Base-by-base conservation (phyloP, 78 protist genomes). In the Andalucia godoyi region DNA sequence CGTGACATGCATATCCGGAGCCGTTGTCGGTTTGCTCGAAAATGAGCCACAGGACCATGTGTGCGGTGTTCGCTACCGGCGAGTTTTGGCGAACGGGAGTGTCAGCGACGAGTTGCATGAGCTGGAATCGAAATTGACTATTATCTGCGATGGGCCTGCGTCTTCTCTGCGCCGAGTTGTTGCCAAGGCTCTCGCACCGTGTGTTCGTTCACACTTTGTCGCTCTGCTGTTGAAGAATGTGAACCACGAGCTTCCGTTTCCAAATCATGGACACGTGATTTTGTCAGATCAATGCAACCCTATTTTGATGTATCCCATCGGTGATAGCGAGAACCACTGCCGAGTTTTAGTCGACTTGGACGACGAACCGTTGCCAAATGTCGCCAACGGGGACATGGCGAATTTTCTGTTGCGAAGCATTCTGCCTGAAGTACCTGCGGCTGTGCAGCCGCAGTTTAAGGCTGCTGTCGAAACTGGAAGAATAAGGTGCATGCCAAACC, bases 141-240 rank as follows among this genome's bases (percentile, higher is more conserved):
- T 3, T 3, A 12, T 8, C 27, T 25, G 57, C 27, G 57, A 8
- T 4, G 57, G 32, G 89, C 64, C 30, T 69, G 76, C 63, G 81
- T 70, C 47, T 43, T 43, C 47, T 43, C 47, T 13, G 13, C 47
- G 27, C 47, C 13, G 27, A 12, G 47, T 43, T 43, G 47, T 43
- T 43, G 47, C 27, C 47, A 12, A 43, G 47, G 47, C 10, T 43
- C 47, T 17, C 47, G 27, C 27, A 12, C 47, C 47, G 47, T 12
- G 27, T 43, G 47, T 12, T 13, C 10, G 13, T 12, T 17, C 27
- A 12, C 10, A 12, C 47, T 17, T 43, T 12, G 47, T 43, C 47
- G 47, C 27, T 13, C 47, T 43, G 47, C 27, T 43, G 27, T 13
- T 43, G 27, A 43, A 43, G 13, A 13, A 43, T 13, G 47, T 13